Percentiles rank a stretch among this genome's conserved stretches.
These are phyloP conservation scores for Talaromyces borbonicus DNA, from an alignment of 495 filamentous ascomycete genomes.

Conservation along the genomic window DNA sequence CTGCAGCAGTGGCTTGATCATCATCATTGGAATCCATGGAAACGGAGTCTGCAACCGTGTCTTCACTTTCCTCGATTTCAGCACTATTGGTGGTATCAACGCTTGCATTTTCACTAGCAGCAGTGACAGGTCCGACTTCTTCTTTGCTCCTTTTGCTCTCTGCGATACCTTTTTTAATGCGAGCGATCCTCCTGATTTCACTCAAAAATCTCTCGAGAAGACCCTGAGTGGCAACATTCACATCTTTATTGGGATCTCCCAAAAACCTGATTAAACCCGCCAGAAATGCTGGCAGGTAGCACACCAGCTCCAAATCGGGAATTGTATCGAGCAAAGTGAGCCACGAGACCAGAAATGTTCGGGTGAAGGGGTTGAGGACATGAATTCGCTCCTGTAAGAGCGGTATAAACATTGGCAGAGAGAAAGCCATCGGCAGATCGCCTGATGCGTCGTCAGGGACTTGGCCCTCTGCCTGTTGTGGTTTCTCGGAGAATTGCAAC, in stretches of 20 bases:
- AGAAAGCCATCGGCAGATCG: slow-evolving; percentile 79
- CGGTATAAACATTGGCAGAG: slow-evolving; percentile 82
- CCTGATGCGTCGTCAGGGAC: slow-evolving; percentile 37
- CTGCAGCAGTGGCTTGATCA: slow-evolving; percentile 52
- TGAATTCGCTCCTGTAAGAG: slow-evolving; percentile 86
- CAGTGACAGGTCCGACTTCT: slow-evolving; percentile 54
- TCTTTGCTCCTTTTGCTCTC: slow-evolving; percentile 69
- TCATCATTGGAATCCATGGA: slow-evolving; percentile 49
- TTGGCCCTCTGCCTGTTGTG: slow-evolving; percentile 30
- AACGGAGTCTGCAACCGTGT: slow-evolving; percentile 45
- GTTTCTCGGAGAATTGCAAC: slow-evolving; percentile 47
- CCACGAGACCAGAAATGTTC: slow-evolving; percentile 94
- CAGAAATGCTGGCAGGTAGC: slow-evolving; percentile 84
- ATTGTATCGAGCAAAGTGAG: slow-evolving; percentile 92
- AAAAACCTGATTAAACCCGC: slow-evolving; percentile 87
- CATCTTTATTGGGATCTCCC: slow-evolving; percentile 82
- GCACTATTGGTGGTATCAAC: slow-evolving; percentile 40
- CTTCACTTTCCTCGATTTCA: slow-evolving; percentile 33
- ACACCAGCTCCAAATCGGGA: slow-evolving; percentile 90
- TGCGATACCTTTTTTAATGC: slow-evolving; percentile 82
- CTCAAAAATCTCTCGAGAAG: slow-evolving; percentile 86
- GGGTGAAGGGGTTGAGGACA: slow-evolving; percentile 87
- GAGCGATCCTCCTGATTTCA: slow-evolving; percentile 91
- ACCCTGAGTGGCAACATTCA: slow-evolving; percentile 81
- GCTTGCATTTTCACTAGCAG: slow-evolving; percentile 54